Base-by-base conservation (phyloP, 2,329 filamentous ascomycete species). In the Coleophoma cylindrospora region DNA sequence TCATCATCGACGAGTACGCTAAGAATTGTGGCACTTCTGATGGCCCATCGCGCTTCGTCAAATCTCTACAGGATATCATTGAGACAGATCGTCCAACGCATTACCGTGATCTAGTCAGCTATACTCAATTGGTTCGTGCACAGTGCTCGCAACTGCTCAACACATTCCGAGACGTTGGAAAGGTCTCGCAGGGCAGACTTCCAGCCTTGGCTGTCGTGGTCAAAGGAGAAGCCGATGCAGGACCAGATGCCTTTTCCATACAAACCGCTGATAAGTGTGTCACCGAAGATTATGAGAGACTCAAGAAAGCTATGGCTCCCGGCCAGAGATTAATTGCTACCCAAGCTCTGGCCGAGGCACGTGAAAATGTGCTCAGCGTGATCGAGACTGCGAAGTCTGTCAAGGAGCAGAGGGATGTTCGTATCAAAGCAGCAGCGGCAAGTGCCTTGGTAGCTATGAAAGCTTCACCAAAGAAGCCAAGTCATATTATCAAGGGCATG, bases 121-220 rank as follows among this genome's bases (percentile, higher is more conserved):
- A 89, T 64, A 80, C 96, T 32, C 90, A 95, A 64, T 85, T 95
- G 46, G 89, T 91, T 14, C 84, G 94, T 54, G 89, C 91, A 1
- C 92, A 96, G 65, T 97, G 92, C 61, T 87, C 92, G 60, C 90
- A 94, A 54, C 74, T 99, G 21, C 74, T 97, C 52, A 91, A 92
- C 64, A 82, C 94, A 47, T 99, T 99, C 78, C 83, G 91, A 59
- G 92, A 97, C 59, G 85, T 91, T 61, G 91, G 89, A 36, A 91
- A 94, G 64, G 84, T 95, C 2, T 79, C 87, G 19, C 79, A 83
- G 45, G 76, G 79, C 54, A 88, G 86, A 64, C 73, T 97, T 38
- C 92, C 95, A 1, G 78, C 78, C 5, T 79, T 97, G 43, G 90
- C 94, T 19, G 89, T 95, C 3, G 83, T 99, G 15, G 92, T 96